Percentiles rank a stretch among this genome's conserved stretches.
phyloP scores from a whole-genome alignment of 805 yeast species.

The Scheffersomyces lignosus region DNA sequence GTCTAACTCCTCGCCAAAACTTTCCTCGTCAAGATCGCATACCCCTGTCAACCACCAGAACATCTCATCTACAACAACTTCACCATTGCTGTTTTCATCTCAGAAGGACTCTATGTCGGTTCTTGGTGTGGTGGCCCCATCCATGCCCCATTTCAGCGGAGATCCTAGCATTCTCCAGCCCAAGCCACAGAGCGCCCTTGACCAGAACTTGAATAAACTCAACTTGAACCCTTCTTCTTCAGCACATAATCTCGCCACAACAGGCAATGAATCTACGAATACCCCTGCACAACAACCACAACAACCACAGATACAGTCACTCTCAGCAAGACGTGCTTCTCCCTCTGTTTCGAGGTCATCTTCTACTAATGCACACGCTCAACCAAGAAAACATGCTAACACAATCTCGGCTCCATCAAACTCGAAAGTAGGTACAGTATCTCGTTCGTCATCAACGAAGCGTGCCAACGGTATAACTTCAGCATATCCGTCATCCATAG shows the following conservation, averaged over 20 bases:
- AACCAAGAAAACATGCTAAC: constrained; percentile 3
- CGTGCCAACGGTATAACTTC: constrained; percentile 9
- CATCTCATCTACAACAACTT: constrained; percentile 4
- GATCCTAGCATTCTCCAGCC: constrained; percentile 6
- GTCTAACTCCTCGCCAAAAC: not conserved
- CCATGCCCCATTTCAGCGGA: constrained; percentile 5
- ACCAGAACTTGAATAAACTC: constrained; percentile 9
- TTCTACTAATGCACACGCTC: constrained; percentile 1
- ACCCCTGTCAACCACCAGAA: constrained; percentile 5
- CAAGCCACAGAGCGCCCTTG: constrained; percentile 4
- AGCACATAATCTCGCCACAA: not conserved
- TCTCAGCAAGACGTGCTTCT: constrained; percentile 4
- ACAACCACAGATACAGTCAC: not conserved
- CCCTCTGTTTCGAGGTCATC: constrained; percentile 10
- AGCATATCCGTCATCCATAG: constrained; percentile 12
- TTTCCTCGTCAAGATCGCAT: constrained; percentile 6
- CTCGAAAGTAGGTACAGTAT: constrained; percentile 8
- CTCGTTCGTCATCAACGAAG: constrained; percentile 21
- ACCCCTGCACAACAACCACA: not conserved
- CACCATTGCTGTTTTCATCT: constrained; percentile 8
- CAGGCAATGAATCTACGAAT: not conserved
- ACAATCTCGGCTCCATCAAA: constrained; percentile 1
- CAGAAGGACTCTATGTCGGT: not conserved
- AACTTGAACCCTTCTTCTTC: constrained; percentile 2
- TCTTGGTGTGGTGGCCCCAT: constrained; percentile 3